These are phyloP conservation scores for Diaporthe amygdali DNA, from an alignment of 2,329 filamentous ascomycete genomes.

Conservation along the genomic window DNA sequence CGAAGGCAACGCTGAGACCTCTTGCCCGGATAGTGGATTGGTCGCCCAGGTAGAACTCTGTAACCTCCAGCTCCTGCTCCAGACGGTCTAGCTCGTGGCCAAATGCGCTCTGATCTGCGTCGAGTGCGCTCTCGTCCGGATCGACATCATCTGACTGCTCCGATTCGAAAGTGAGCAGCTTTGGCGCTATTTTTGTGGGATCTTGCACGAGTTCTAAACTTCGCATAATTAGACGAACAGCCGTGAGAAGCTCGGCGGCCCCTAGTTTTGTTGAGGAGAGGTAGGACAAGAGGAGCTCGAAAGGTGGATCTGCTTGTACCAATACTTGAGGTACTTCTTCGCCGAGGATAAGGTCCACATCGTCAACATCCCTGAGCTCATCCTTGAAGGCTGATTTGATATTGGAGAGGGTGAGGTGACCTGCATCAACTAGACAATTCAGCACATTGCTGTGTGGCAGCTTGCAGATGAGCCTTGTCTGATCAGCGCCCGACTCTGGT, in stretches of 20 bases:
- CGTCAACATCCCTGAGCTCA: constrained; percentile 47
- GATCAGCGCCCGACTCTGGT: constrained; percentile 47
- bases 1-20: constrained; percentile 71
- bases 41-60: constrained; percentile 69
- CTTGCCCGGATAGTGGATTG: constrained; percentile 67
- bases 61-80: constrained; percentile 70
- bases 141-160: constrained; percentile 32
- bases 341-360: constrained; percentile 54
- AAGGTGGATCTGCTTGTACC: constrained; percentile 69
- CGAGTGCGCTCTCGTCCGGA: constrained; percentile 29
- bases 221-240: constrained; percentile 70
- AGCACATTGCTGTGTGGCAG: constrained; percentile 60
- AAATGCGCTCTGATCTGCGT: constrained; percentile 42
- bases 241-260: constrained; percentile 68
- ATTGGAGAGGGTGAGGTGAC: constrained; percentile 65
- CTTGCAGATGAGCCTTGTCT: constrained; percentile 43
- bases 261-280: constrained; percentile 70
- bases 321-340: constrained; percentile 68
- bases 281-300: constrained; percentile 70
- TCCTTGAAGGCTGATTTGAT: constrained; percentile 62
- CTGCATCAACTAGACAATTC: constrained; percentile 64
- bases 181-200: constrained; percentile 36
- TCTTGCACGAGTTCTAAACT: constrained; percentile 68
- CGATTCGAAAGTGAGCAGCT: constrained; percentile 26
- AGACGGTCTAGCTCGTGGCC: constrained; percentile 64